Conservation (phyloP, 345 rosid genomes). For the Hevea brasiliensis region DNA sequence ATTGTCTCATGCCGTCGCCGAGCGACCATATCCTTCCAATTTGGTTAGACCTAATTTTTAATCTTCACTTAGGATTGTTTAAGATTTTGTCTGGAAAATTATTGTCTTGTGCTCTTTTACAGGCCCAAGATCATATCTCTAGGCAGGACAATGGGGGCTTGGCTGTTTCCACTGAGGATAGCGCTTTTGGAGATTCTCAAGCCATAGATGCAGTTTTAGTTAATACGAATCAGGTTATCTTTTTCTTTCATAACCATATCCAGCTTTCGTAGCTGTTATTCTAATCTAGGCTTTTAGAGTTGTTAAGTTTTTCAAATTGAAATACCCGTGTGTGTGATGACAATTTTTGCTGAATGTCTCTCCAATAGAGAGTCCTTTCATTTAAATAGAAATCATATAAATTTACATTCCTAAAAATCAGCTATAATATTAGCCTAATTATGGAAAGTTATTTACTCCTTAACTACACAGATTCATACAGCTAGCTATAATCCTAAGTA, state of each 20-base stretch:
- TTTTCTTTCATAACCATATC: background rate
- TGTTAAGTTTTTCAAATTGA: background rate
- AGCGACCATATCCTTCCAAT: slow-evolving; percentile 74
- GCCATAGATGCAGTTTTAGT: slow-evolving; percentile 75
- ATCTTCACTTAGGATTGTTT: background rate
- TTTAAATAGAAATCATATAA: too few relatives aligned
- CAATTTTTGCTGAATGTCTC: too few relatives aligned
- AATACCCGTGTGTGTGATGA: background rate
- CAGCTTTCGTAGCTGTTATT: background rate
- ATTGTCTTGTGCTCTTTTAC: slow-evolving; percentile 6
- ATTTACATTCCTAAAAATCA: too few relatives aligned
- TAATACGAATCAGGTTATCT: slow-evolving; percentile 72
- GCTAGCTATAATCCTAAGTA: too few relatives aligned
- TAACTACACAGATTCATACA: too few relatives aligned
- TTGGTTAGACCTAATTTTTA: slow-evolving; percentile 41
- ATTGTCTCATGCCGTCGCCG: slow-evolving; percentile 71
- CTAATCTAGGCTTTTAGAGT: too few relatives aligned
- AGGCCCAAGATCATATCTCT: slow-evolving; percentile 62
- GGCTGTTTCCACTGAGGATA: slow-evolving; percentile 48
- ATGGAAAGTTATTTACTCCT: too few relatives aligned
- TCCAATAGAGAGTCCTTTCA: too few relatives aligned
- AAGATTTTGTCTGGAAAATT: background rate
- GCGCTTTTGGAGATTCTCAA: slow-evolving; percentile 52
- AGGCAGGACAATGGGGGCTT: slow-evolving; percentile 58
- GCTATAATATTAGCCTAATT: too few relatives aligned